Evolutionary conservation across 1,284 basidiomycete genomes (phyloP), one percentile per base, ranked within the genome.

Genomic region (Ceratobasidium theobromae): DNA sequence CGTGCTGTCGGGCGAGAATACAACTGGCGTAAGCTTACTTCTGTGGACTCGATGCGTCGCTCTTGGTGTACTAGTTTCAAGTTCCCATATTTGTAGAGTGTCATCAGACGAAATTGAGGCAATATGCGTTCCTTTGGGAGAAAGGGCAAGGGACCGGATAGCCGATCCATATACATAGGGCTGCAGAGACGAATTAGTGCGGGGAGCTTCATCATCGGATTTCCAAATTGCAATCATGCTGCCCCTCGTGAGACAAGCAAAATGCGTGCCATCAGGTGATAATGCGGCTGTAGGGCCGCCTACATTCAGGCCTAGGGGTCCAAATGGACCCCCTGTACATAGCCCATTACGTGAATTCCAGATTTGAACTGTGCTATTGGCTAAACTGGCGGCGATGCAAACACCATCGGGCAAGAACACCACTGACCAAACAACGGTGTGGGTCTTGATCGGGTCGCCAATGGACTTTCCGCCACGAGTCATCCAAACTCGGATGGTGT

Each of bases 291-390:
- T 8, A 16, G 6, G 6, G 35, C 6, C 16, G 35, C 35, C 35
- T 38, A 6, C 35, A 38, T 6, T 38, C 8, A 8, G 35, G 35
- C 35, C 35, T 38, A 8, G 35, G 35, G 16, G 35, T 46, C 40
- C 25, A 1, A 55, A 53, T 32, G 53, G 53, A 32, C 46, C 23
- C 3, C n/a, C 14, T 6, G 54, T 14, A 21, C 27, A 16, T n/a
- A 23, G 4, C 9, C 65, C 33, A 25, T 66, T 30, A 23, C 35
- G 41, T 32, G 32, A 14, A 55, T 67, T 43, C 67, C 67, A 68
- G 8, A 68, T 23, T 9, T 30, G 65, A 12, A 68, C 30, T 3
- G 51, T 66, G 41, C 51, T 14, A 41, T 68, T 66, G n/a, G 14
- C 32, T 8, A 66, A 68, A 11, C 33, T 66, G 6, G 67, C 67